Evolutionary conservation across 345 rosid genomes (phyloP), one percentile per base, ranked within the genome.

Genomic region (Acer yangbiense): DNA sequence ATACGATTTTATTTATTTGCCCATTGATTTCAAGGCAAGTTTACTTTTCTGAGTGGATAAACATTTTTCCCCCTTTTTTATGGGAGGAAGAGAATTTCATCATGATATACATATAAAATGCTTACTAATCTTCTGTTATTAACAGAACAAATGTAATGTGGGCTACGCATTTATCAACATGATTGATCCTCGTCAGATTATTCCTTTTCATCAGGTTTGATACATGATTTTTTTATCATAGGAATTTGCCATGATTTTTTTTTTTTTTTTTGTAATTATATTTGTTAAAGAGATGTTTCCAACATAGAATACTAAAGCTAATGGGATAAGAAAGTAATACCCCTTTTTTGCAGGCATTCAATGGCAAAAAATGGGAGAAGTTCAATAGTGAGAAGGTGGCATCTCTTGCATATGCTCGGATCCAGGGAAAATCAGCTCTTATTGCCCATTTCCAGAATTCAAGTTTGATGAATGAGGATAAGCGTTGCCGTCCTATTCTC

Each of bases 371-470:
- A 78, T 93, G 97, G 97, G 97, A 93, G 77, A 93, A 93, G 81
- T 93, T 93, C 84, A 93, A 93, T 79, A 93, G 97, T 76, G 97
- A 93, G 78, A 93, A 93, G 85, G 95, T 93, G 67, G 97, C 97
- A 25, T 86, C 89, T 73, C 95, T 93, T 80, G 92, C 97, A 14
- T 93, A 93, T 86, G 97, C 90, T 82, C 84, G 97, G 55, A 93
- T 93, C 81, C 97, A 93, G 83, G 97, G 97, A 48, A 93, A 93
- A 86, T 65, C 88, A 76, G 95, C 97, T 83, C 95, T 93, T 48
- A 86, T 93, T 83, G 91, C 94, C n/a, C 97, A 93, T 85, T 93
- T 93, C 79, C 95, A 93, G 92, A 93, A 93, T 75, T 93, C 97
- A 69, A 93, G 97, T 82, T 87, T 93, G 87, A 93, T 93, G 97